A percentile compares a stretch with the other conserved stretches of the same genome.
phyloP scores from a whole-genome alignment of 345 rosid genomes.

The Populus deltoides region DNA sequence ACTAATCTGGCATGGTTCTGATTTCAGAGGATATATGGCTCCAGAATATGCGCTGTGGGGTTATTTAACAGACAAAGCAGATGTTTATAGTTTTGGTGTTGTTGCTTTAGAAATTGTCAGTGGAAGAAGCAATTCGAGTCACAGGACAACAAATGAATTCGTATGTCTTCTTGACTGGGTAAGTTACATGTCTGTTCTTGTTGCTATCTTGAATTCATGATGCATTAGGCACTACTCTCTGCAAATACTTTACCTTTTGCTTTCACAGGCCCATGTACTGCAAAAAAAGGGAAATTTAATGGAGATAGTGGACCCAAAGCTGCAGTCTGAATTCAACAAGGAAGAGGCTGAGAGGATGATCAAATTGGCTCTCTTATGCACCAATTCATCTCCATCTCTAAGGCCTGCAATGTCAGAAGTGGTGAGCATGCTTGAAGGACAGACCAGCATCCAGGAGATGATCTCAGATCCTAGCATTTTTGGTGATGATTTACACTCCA shows the following conservation, averaged over 20 bases:
- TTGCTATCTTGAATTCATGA: too few species aligned
- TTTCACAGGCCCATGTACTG: too few species aligned
- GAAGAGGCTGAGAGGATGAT: slow-evolving; percentile 38
- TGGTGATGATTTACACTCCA: background rate
- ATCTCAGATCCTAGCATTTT: background rate
- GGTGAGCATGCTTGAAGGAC: slow-evolving; percentile 38
- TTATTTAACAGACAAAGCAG: slow-evolving; percentile 48
- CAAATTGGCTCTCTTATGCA: slow-evolving; percentile 40
- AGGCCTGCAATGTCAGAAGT: slow-evolving; percentile 44
- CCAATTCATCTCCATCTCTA: slow-evolving; percentile 30
- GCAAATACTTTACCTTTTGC: too few species aligned
- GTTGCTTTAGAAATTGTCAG: too few species aligned
- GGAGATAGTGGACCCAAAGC: too few species aligned
- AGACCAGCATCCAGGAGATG: background rate
- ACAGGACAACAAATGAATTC: too few species aligned
- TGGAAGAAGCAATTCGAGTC: too few species aligned
- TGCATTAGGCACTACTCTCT: too few species aligned
- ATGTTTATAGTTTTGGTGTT: slow-evolving; percentile 49
- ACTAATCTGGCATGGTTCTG: background rate
- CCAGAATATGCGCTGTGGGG: slow-evolving; percentile 60
- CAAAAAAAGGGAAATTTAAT: too few species aligned
- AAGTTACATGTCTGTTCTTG: too few species aligned
- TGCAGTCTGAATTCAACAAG: too few species aligned
- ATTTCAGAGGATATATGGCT: slow-evolving; percentile 53
- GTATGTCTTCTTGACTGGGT: too few species aligned